phyloP scores from a whole-genome alignment of 129 eudicot species.

The Flaveria linearis region DNA sequence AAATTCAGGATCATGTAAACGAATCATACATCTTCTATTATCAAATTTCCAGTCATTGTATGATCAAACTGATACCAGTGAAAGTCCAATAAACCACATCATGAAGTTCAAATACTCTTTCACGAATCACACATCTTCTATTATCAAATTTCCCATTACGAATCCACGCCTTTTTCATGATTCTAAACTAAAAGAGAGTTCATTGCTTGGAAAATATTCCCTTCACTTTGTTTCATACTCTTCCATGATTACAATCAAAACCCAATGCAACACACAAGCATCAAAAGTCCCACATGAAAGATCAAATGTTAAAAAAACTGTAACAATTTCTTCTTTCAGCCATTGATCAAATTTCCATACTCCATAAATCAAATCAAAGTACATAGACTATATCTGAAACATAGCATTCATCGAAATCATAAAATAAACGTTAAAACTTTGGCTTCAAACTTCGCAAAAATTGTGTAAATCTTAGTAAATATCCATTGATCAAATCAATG shows the following conservation, averaged over 20 bases:
- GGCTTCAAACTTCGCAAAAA: background rate
- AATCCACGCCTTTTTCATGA: background rate
- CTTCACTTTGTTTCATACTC: background rate
- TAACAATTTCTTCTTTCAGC: slow-evolving; percentile 2
- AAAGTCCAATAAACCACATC: background rate
- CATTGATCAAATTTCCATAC: slow-evolving; percentile 3
- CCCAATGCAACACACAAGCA: slow-evolving; percentile 10
- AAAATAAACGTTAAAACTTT: background rate
- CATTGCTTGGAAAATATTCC: no score
- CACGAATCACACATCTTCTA: background rate
- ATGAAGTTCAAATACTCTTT: background rate
- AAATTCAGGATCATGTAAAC: background rate
- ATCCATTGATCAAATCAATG: background rate
- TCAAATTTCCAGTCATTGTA: background rate
- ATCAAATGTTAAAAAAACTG: background rate
- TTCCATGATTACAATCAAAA: slow-evolving; percentile 8
- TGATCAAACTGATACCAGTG: background rate
- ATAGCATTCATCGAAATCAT: background rate
- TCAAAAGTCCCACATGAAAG: slow-evolving; percentile 18
- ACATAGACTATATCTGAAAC: background rate
- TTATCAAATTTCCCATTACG: background rate
- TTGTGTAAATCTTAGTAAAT: background rate
- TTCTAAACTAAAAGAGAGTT: no score
- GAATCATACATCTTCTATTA: background rate
- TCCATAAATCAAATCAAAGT: background rate